These are phyloP conservation scores for Scenedesmus sp. DNA, from an alignment of 163 green algal species.

Conservation along the genomic window DNA sequence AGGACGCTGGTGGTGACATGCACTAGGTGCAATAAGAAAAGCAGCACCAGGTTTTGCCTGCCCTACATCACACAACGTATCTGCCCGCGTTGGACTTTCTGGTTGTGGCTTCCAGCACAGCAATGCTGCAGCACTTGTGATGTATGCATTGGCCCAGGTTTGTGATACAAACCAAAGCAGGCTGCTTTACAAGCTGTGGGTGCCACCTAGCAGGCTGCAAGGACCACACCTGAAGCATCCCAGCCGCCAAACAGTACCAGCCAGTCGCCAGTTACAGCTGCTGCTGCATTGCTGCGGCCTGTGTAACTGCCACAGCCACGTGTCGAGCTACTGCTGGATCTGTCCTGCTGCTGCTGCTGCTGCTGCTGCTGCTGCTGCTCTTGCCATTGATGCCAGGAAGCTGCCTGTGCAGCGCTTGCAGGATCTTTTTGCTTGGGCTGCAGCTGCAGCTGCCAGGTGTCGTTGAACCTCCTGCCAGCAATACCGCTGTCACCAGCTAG, in stretches of 20 bases:
- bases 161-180: not conserved
- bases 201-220: not conserved
- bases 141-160: not conserved
- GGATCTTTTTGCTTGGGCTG: not conserved
- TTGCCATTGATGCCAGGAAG: not conserved
- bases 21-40: too few relatives aligned
- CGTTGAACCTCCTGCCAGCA: constrained; percentile 1
- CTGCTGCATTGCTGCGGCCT: constrained; percentile 25
- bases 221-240: not conserved
- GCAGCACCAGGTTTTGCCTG: too few relatives aligned
- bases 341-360: not conserved
- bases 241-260: constrained; percentile 43
- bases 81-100: too few relatives aligned
- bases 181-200: not conserved
- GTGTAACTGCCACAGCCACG: not conserved
- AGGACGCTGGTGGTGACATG: too few relatives aligned
- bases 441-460: constrained; percentile 18
- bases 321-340: not conserved
- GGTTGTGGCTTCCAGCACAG: too few relatives aligned
- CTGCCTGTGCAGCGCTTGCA: not conserved
- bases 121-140: too few relatives aligned
- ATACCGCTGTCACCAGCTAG: constrained; percentile 18
- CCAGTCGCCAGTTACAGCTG: not conserved
- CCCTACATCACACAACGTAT: too few relatives aligned
- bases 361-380: not conserved